Evolutionary conservation across 306 rosid genomes (phyloP).

Genomic region (Psophocarpus tetragonolobus): DNA sequence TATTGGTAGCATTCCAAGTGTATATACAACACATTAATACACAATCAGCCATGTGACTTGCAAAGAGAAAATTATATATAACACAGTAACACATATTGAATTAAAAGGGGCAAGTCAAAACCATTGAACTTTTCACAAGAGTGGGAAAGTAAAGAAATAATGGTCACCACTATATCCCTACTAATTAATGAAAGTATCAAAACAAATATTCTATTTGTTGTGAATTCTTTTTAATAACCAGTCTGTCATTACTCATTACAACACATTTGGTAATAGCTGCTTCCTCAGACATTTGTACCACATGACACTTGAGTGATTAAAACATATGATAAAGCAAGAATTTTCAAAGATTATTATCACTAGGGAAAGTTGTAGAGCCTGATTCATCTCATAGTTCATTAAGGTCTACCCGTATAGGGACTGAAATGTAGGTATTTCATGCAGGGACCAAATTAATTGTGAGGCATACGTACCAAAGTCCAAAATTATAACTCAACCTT

Average conservation of each 20-base stretch:
- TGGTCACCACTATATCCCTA: background rate
- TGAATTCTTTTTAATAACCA: background rate
- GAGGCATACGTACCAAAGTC: background rate
- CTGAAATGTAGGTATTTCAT: background rate
- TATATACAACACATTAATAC: constrained; percentile 14
- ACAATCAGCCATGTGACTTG: constrained; percentile 9
- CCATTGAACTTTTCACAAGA: constrained; percentile 9
- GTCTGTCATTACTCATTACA: background rate
- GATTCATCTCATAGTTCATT: no score
- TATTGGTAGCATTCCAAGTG: constrained; percentile 3
- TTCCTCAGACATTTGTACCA: background rate
- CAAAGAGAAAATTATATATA: no score
- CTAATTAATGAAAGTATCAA: background rate
- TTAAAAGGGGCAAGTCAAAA: background rate
- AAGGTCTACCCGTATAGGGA: background rate
- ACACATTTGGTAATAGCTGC: background rate
- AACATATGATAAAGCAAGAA: background rate
- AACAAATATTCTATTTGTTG: background rate
- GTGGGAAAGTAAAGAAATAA: constrained; percentile 16
- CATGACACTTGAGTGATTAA: background rate
- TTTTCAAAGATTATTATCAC: background rate
- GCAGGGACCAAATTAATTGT: background rate
- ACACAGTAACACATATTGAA: background rate
- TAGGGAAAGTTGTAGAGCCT: background rate
- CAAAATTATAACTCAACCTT: background rate